phyloP scores from a whole-genome alignment of 2,329 filamentous ascomycete species.

The Penicillium janthinellum region DNA sequence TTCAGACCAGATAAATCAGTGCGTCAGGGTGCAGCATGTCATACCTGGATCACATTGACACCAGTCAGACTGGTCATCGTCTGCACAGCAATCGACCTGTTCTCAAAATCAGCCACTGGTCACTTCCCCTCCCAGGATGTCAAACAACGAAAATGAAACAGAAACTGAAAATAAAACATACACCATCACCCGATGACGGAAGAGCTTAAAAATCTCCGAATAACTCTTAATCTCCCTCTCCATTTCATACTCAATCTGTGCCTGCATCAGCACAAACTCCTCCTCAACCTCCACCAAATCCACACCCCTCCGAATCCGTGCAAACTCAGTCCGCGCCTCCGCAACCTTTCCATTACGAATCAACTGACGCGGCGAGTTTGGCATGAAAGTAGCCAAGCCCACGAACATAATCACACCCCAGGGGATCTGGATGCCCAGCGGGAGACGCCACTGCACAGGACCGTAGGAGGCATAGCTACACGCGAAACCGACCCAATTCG shows the following conservation, averaged over 20 bases:
- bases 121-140: neutral
- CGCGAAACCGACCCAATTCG: constrained; percentile 61
- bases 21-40: constrained; percentile 5
- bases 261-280: constrained; percentile 58
- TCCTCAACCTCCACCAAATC: constrained; percentile 48
- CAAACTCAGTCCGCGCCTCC: constrained; percentile 52
- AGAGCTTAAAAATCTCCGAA: constrained; percentile 55
- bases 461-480: constrained; percentile 58
- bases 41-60: constrained; percentile 58
- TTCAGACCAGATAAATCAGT: neutral
- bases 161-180: constrained; percentile 26
- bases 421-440: constrained; percentile 58
- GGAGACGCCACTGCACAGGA: constrained; percentile 57
- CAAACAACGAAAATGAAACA: neutral
- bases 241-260: constrained; percentile 61
- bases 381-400: constrained; percentile 60
- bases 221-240: constrained; percentile 57
- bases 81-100: constrained; percentile 56
- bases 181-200: constrained; percentile 55
- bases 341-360: constrained; percentile 54
- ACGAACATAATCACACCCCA: constrained; percentile 58
- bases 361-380: constrained; percentile 57
- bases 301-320: constrained; percentile 52
- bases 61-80: constrained; percentile 61
- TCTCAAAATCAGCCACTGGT: neutral